Evolutionary conservation across 208 protist genomes (phyloP), one percentile per base, ranked within the genome.

Genomic region (Trypanosoma mega): DNA sequence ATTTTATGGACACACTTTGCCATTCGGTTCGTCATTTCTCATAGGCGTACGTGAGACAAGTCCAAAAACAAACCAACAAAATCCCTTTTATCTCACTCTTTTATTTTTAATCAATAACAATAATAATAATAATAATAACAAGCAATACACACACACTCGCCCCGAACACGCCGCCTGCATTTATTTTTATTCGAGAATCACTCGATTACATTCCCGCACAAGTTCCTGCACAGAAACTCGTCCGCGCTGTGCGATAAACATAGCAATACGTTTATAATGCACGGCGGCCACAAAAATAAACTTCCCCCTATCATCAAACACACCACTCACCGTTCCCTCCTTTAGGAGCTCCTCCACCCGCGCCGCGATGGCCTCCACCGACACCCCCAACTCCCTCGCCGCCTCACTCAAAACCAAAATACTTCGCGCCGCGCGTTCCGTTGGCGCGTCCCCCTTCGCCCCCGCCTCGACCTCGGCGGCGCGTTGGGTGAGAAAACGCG

Each of bases 241-340:
- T 0, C 82, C 86, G 18, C 82, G 77, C 44, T 69, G 70, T 4
- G 68, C 33, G 8, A 93, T 71, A 37, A 93, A 90, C 34, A 74
- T 55, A 18, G 82, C 82, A 2, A 93, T 63, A 50, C 72, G 53
- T 12, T 43, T 43, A 39, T 76, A 86, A 39, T 90, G 75, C 54
- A 66, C 59, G 21, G 84, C 73, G 3, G 76, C 60, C 29, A 93
- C 67, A 7, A 88, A 72, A 3, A 90, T 49, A 56, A 82, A 90
- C 72, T 90, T 87, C n/a, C 86, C 82, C n/a, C 83, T 71, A 21
- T 93, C 86, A 60, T 93, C 82, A 59, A 93, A 88, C 1, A 90
- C 82, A 21, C 86, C 82, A 36, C 68, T 75, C 14, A 90, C 66
- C 16, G 29, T 29, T 9, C 80, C 73, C 4, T 72, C 69, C 29